phyloP scores from a whole-genome alignment of 768 basidiomycete genomes.

The Boletus huronensis region DNA sequence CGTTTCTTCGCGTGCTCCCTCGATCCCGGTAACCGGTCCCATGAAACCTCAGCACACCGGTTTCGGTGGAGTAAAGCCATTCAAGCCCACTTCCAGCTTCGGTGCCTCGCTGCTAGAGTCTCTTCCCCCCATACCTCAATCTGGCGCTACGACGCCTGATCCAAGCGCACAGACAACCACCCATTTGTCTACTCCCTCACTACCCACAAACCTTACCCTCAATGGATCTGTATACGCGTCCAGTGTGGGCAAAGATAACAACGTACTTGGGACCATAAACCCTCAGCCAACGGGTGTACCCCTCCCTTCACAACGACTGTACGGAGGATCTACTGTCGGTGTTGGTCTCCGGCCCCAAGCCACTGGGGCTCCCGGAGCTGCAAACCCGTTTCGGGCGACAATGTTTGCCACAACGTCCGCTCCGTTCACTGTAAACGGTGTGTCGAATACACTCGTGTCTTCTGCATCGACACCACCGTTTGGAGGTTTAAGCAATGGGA shows the following conservation, averaged over 20 bases:
- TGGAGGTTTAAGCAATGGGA: constrained; percentile 16
- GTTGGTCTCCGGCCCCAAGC: constrained; percentile 54
- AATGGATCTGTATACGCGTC: constrained; percentile 10
- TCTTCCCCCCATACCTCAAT: constrained; percentile 70
- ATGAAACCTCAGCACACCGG: constrained; percentile 48
- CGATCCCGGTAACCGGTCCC: constrained; percentile 29
- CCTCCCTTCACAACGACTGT: constrained; percentile 5
- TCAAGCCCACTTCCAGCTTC: constrained; percentile 80
- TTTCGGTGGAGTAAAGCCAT: constrained; percentile 65
- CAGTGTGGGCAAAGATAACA: constrained; percentile 16
- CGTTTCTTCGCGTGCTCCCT: constrained; percentile 30
- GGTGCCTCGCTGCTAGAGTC: constrained; percentile 72
- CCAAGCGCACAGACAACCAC: constrained; percentile 9
- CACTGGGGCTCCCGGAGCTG: constrained; percentile 48
- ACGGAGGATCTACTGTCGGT: constrained; percentile 36
- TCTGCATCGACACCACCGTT: constrained; percentile 29
- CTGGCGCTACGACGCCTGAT: constrained; percentile 47
- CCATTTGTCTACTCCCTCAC: constrained; percentile 23
- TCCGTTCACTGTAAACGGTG: not conserved
- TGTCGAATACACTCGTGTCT: constrained; percentile 11
- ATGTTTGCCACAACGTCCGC: constrained; percentile 44
- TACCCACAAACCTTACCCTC: constrained; percentile 17
- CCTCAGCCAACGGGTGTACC: constrained; percentile 33
- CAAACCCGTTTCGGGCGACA: constrained; percentile 66
- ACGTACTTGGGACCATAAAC: constrained; percentile 28